phyloP scores from a whole-genome alignment of 306 rosid species.

The Trifolium repens region DNA sequence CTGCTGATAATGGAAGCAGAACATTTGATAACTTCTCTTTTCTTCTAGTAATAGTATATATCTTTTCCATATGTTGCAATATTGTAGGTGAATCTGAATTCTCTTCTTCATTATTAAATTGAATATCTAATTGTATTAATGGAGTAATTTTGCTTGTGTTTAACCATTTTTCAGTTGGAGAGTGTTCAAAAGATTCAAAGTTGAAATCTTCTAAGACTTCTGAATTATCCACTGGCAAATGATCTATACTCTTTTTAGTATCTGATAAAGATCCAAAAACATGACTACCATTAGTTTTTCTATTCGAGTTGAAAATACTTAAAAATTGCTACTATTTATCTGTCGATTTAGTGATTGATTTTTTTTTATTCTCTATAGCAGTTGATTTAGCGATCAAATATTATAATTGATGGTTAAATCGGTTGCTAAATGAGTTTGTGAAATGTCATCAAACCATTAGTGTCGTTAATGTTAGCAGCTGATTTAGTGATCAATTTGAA shows the following conservation, averaged over 20 bases:
- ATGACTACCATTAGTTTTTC: slow-evolving; percentile 20
- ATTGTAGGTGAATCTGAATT: slow-evolving; percentile 28
- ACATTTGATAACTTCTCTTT: slow-evolving; percentile 53
- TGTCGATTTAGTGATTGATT: not conserved
- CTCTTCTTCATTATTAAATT: slow-evolving; percentile 40
- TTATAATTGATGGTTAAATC: too few relatives aligned
- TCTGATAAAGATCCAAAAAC: slow-evolving; percentile 45
- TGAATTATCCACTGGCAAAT: slow-evolving; percentile 42
- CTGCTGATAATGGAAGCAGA: slow-evolving; percentile 77
- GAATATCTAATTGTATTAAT: slow-evolving; percentile 45
- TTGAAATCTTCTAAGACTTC: slow-evolving; percentile 37
- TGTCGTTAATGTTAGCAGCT: not conserved
- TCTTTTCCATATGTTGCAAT: slow-evolving; percentile 45
- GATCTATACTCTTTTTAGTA: slow-evolving; percentile 40
- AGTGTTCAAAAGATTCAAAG: slow-evolving; percentile 44
- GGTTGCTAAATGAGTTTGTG: not conserved
- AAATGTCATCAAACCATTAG: not conserved
- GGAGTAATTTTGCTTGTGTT: slow-evolving; percentile 47
- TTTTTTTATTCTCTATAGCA: too few relatives aligned
- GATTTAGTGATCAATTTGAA: not conserved
- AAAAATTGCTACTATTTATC: too few relatives aligned
- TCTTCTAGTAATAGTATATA: slow-evolving; percentile 53
- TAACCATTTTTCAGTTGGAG: slow-evolving; percentile 51
- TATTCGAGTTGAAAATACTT: not conserved
- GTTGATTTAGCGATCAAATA: too few relatives aligned